A percentile compares a stretch with the other conserved stretches of the same genome.
These are phyloP conservation scores for Malassezia sp. DNA, from an alignment of 1,284 basidiomycete species.

Conservation along the genomic window DNA sequence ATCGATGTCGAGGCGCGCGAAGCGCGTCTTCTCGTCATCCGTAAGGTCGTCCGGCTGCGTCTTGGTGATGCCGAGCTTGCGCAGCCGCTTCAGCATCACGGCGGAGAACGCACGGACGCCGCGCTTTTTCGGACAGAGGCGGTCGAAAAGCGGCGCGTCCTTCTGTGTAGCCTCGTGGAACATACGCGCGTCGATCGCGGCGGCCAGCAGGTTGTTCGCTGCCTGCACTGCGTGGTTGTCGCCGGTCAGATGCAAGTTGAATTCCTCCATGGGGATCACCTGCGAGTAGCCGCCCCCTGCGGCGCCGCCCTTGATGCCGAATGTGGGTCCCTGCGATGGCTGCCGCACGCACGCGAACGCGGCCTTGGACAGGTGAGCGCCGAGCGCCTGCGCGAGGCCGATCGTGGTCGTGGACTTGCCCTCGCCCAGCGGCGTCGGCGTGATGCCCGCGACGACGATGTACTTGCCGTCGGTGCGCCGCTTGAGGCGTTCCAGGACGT, in stretches of 20 bases:
- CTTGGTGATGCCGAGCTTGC: slow-evolving; percentile 92
- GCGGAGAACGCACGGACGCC: slow-evolving; percentile 88
- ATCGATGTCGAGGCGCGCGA: slow-evolving; percentile 86
- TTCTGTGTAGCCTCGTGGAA: slow-evolving; percentile 94
- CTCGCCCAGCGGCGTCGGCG: slow-evolving; percentile 92
- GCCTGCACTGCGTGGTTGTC: slow-evolving; percentile 97
- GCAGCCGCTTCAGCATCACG: slow-evolving; percentile 85
- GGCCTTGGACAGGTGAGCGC: slow-evolving; percentile 81
- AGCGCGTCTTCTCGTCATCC: slow-evolving; percentile 76
- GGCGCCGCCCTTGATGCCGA: slow-evolving; percentile 98
- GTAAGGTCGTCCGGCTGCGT: slow-evolving; percentile 84
- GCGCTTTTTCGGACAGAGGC: slow-evolving; percentile 84
- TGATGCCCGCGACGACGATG: slow-evolving; percentile 92
- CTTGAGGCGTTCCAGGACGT: slow-evolving; percentile 69
- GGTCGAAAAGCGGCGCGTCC: slow-evolving; percentile 85
- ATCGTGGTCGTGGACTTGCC: slow-evolving; percentile 99
- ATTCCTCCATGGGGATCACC: slow-evolving; percentile 99
- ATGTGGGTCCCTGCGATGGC: slow-evolving; percentile 95
- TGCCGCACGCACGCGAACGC: slow-evolving; percentile 98
- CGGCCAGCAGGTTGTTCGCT: slow-evolving; percentile 92
- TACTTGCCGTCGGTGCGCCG: slow-evolving; percentile 91
- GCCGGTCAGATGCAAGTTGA: slow-evolving; percentile 89
- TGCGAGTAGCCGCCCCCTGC: slow-evolving; percentile 98
- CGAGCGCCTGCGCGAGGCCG: slow-evolving; percentile 89
- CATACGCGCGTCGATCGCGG: slow-evolving; percentile 90